Evolutionary conservation across 2,329 filamentous ascomycete genomes (phyloP), one percentile per base, ranked within the genome.

Genomic region (Venturia effusa): DNA sequence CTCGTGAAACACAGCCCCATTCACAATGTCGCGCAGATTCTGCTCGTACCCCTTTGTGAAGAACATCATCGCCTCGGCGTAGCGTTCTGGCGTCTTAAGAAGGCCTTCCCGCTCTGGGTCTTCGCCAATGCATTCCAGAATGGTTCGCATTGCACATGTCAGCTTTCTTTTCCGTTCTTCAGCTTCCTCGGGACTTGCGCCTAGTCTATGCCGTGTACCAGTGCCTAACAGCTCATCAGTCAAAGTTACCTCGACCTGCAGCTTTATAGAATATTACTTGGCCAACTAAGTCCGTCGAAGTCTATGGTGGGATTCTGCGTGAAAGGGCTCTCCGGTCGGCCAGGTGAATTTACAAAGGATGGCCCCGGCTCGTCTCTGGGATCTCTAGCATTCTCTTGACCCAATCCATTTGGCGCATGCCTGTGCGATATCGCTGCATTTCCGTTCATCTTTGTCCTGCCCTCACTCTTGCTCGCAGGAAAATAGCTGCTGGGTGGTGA

Each of bases 21-120:
- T 97, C 67, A 97, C 90, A 68, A 97, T 89, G 73, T 96, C 90
- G 66, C 86, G 83, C 63, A 97, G 84, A 71, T 97, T 97, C 79
- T 96, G 87, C 78, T 97, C 92, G 74, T 99, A 99, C 54, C 94
- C 94, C 75, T 95, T 92, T 6, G 94, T 99, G 76, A 99, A 92
- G 80, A 89, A 95, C 67, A 97, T 84, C 84, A 99, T 87, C 17
- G 94, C 94, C 76, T 96, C 94, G 59, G 94, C 93, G 74, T 97
- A 99, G 66, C 94, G 84, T 71, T 89, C 85, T 0, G 94, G 94
- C 0, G 85, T 87, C 61, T 82, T 80, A n/a, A 80, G 78, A 62
- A 88, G 75, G 4, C 85, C 85, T 70, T 87, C 85, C 61, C 85
- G 78, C 66, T 86, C 81, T 0, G 84, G 84, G 67, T 88, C 85